phyloP scores from a whole-genome alignment of 202 grass and related monocot species.

The Saccharum hybrid region DNA sequence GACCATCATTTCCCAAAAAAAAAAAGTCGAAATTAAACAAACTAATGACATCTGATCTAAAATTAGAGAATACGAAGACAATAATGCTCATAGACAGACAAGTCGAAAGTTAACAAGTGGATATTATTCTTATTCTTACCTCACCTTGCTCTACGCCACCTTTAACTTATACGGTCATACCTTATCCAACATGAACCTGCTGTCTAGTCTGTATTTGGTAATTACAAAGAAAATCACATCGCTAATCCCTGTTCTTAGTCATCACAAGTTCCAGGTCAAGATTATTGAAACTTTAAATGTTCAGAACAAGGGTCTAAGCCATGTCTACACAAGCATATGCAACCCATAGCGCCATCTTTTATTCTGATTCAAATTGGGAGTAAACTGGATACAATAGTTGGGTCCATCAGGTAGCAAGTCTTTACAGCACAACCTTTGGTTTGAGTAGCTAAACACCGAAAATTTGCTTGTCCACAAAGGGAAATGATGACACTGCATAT shows the following conservation, averaged over 20 bases:
- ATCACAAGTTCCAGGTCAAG: neutral
- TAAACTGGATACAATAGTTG: neutral
- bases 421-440: neutral
- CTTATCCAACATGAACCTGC: neutral
- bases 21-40: neutral
- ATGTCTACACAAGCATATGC: neutral
- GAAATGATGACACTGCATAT: neutral
- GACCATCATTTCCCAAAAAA: neutral
- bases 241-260: neutral
- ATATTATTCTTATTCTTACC: neutral
- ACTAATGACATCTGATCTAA: neutral
- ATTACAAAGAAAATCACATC: neutral
- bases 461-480: neutral
- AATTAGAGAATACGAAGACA: neutral
- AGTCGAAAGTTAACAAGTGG: neutral
- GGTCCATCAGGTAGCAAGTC: neutral
- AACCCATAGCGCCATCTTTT: neutral
- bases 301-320: neutral
- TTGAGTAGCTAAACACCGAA: neutral
- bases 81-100: too few species aligned
- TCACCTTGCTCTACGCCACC: too few species aligned
- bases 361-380: conserved; percentile 13
- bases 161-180: neutral
- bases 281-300: neutral
- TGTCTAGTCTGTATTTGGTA: neutral